Evolutionary conservation across 1,139 yeast genomes (phyloP), one percentile per base, ranked within the genome.

Genomic region (Hyphopichia wangnamkhiaoensis): DNA sequence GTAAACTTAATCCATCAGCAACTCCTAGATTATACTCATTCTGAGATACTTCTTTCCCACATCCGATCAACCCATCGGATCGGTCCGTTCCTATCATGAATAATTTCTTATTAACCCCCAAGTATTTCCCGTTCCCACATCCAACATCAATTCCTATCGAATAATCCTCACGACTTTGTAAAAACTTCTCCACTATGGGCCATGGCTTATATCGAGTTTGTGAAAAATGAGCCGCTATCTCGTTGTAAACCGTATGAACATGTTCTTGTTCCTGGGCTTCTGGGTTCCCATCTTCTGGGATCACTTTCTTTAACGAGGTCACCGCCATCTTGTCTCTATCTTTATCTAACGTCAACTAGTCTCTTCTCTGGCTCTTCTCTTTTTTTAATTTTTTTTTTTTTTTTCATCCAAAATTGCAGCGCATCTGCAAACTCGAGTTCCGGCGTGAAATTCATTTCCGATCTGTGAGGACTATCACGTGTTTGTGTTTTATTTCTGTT

Each of bases 201-300:
- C 98, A 93, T 20, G 98, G 98, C 66, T 88, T 91, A 63, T 90
- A 93, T 31, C 98, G 68, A 0, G 98, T 93, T 49, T 84, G 84
- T 2, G 98, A 90, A 59, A 93, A 93, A 59, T 94, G 98, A 10
- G 82, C 56, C 0, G 98, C 98, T 28, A 93, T 93, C 46, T 87
- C 87, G 54, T 93, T 87, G 65, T 93, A 93, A 2, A 94, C 96
- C 16, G 79, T 76, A 61, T 93, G 98, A 2, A 93, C 98, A 54
- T 79, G 86, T 40, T 75, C 74, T 37, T 83, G 79, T 57, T 93
- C 98, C 56, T 82, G 86, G 8, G 56, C 54, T 21, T 65, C 68
- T 1, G 90, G 84, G 37, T 74, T 15, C n/a, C 16, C 33, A 2
- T 25, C 68, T 15, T 59, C 39, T 7, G 49, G 53, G 28, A 52